Evolutionary conservation across 129 eudicot genomes (phyloP), one percentile per base, ranked within the genome.

Genomic region (Cynara cardunculus): DNA sequence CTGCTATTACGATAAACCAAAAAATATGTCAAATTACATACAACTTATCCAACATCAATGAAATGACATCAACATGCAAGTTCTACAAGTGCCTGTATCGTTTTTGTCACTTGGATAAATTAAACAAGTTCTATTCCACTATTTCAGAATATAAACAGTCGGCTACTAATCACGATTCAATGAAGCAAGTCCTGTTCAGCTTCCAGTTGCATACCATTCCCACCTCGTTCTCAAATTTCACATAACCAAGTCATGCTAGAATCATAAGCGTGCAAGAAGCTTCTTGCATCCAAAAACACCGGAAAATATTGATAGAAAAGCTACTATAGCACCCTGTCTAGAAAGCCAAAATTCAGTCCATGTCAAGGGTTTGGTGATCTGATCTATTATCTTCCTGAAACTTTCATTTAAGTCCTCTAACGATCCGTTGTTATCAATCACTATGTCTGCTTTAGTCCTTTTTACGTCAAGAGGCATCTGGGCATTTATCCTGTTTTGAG

Each of bases 281-380:
- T 86, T 92, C 84, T 83, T 88, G 86, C 88, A 87, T 67, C 88
- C 39, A 74, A 90, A 5, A 34, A 89, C 93, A 74, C 93, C 93
- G 2, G 84, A 64, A 79, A 86, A 73, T 84, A 90, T 82, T 21
- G 85, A 87, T 76, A 86, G 76, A 79, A 87, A 53, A 49, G 95
- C 87, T 41, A 89, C 79, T 28, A 91, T 32, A 67, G 88, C 95
- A 66, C 99, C 97, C 73, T 87, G 89, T 84, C 97, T 90, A 25
- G 93, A 96, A 82, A 89, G 97, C 86, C 90, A 85, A 83, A 90
- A 90, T 72, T 96, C 99, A 8, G 90, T 82, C 97, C 97, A 96
- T 31, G 99, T 89, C 81, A 96, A 88, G 25, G 99, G 99, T 80
- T 87, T 88, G 21, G 82, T 87, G 75, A 96, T 95, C 62, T 82